Evolutionary conservation across 495 filamentous ascomycete species (phyloP).

Genomic region (Podospora sp.): DNA sequence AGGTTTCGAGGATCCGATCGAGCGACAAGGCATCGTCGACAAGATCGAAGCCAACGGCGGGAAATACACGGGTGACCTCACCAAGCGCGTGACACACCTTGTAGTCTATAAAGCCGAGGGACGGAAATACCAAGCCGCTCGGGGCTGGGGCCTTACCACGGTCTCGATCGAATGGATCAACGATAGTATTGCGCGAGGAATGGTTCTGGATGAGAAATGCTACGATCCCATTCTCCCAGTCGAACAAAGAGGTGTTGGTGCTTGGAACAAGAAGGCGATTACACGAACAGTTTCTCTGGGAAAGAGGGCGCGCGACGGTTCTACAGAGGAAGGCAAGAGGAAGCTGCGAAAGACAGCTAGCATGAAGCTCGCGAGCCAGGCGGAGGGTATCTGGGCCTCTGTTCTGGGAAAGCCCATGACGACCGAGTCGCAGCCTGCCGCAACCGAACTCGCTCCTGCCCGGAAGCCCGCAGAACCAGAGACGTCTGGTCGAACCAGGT

Average conservation of each 20-base stretch:
- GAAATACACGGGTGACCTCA: conserved; percentile 82
- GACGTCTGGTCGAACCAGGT: conserved; percentile 16
- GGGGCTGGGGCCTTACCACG: conserved; percentile 73
- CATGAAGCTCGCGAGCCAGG: conserved; percentile 75
- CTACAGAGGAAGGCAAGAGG: conserved; percentile 51
- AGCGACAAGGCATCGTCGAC: conserved; percentile 65
- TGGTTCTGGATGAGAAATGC: conserved; percentile 82
- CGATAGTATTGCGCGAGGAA: conserved; percentile 85
- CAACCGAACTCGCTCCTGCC: not conserved
- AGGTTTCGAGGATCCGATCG: conserved; percentile 79
- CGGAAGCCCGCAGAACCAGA: not conserved
- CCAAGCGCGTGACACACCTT: conserved; percentile 81
- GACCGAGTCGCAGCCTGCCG: conserved; percentile 12
- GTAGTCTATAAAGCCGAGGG: conserved; percentile 78
- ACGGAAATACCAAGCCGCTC: conserved; percentile 85
- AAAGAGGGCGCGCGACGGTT: conserved; percentile 40
- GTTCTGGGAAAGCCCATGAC: conserved; percentile 59
- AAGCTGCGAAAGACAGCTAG: conserved; percentile 83
- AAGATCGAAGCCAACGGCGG: conserved; percentile 70
- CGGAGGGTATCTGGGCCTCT: conserved; percentile 82
- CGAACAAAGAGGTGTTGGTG: conserved; percentile 73
- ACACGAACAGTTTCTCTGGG: conserved; percentile 40
- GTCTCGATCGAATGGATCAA: conserved; percentile 83
- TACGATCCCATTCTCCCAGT: conserved; percentile 73
- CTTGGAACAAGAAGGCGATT: conserved; percentile 67